These are phyloP conservation scores for Clavispora vitiphila DNA, from an alignment of 805 yeast genomes.

Conservation along the genomic window DNA sequence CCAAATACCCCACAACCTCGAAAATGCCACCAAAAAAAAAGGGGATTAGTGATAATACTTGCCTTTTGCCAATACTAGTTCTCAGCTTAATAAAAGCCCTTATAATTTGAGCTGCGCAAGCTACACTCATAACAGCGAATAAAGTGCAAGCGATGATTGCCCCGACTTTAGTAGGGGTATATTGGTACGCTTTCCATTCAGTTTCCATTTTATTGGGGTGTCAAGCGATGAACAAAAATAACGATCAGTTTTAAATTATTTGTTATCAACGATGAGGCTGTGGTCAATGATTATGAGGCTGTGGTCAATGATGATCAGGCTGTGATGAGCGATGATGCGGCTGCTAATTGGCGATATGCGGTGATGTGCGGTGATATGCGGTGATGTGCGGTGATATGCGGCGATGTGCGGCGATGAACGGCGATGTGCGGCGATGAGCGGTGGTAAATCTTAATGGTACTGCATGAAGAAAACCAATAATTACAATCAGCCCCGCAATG, in stretches of 20 bases:
- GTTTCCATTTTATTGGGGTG: too few species aligned
- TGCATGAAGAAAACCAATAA: too few species aligned
- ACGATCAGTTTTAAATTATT: too few species aligned
- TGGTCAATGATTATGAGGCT: background rate
- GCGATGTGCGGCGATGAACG: background rate
- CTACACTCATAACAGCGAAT: background rate
- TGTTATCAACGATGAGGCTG: too few species aligned
- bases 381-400: background rate
- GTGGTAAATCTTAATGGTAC: background rate
- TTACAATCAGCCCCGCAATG: too few species aligned
- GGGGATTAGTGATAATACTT: conserved; percentile 14
- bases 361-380: background rate
- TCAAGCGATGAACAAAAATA: too few species aligned
- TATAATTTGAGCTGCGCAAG: background rate
- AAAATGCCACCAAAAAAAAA: conserved; percentile 19
- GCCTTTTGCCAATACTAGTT: too few species aligned
- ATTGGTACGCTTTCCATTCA: background rate
- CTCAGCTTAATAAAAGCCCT: background rate
- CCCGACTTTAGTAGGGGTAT: background rate
- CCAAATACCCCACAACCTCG: conserved; percentile 22
- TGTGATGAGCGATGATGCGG: too few species aligned
- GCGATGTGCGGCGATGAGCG: background rate
- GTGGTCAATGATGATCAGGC: too few species aligned
- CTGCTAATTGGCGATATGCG: too few species aligned
- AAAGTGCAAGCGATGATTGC: background rate